Conservation (phyloP, 2,329 filamentous ascomycete genomes). For the Fusarium lyarnte region DNA sequence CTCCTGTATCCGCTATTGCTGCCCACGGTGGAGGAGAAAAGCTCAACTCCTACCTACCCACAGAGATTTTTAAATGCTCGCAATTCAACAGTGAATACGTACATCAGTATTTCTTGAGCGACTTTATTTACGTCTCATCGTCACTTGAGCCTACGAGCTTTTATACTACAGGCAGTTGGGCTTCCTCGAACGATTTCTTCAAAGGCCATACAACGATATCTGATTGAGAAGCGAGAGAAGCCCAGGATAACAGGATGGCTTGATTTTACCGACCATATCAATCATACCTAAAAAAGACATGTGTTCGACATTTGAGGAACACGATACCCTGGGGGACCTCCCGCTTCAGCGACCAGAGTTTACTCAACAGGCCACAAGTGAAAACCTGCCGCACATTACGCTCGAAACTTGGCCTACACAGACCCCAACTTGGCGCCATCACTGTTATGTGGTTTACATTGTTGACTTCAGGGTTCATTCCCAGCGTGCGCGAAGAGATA, state of each 20-base stretch:
- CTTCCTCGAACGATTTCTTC: neutral
- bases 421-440: slow-evolving; percentile 22
- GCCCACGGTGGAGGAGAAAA: neutral
- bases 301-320: neutral
- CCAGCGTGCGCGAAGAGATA: neutral
- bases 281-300: neutral
- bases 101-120: no score
- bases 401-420: neutral
- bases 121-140: neutral
- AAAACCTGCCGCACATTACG: neutral
- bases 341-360: neutral
- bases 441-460: slow-evolving; percentile 17
- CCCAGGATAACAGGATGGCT: neutral
- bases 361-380: neutral
- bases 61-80: neutral
- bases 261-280: neutral
- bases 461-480: slow-evolving; percentile 24
- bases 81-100: neutral
- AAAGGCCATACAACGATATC: neutral
- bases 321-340: no score
- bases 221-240: neutral
- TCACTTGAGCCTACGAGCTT: neutral
- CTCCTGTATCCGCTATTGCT: neutral
- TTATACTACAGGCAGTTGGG: neutral
- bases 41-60: neutral